phyloP scores from a whole-genome alignment of 2,329 filamentous ascomycete genomes.

The Orbilia brochopaga region DNA sequence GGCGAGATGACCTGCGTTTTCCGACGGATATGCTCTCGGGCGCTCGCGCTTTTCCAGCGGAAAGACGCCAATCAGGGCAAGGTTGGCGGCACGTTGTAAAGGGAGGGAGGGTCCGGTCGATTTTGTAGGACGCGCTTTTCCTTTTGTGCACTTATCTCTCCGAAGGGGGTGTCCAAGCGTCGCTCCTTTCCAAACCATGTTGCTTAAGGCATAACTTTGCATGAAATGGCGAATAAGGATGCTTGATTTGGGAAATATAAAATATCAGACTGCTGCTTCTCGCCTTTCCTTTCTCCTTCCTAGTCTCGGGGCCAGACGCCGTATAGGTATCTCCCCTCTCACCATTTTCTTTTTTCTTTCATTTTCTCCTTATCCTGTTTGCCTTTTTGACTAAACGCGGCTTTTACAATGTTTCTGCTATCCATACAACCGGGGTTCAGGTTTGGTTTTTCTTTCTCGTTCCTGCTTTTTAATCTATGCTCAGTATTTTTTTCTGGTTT shows the following conservation, averaged over 20 bases:
- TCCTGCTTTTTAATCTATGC: constrained; percentile 4
- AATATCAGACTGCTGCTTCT: constrained; percentile 32
- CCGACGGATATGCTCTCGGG: constrained; percentile 39
- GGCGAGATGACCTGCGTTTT: constrained; percentile 43
- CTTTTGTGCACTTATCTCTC: constrained; percentile 9
- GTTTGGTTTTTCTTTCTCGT: constrained; percentile 38
- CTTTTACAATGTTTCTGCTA: constrained; percentile 38
- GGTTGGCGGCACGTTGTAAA: background rate
- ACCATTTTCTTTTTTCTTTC: constrained; percentile 15
- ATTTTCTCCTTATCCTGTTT: constrained; percentile 8
- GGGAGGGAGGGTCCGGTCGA: background rate
- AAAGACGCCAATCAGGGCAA: constrained; percentile 27
- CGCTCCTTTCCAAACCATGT: constrained; percentile 14
- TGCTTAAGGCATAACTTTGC: constrained; percentile 43
- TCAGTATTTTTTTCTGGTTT: constrained; percentile 12
- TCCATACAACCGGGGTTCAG: constrained; percentile 51
- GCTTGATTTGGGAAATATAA: constrained; percentile 44
- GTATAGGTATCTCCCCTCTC: too few species aligned
- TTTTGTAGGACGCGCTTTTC: constrained; percentile 4
- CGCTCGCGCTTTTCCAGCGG: constrained; percentile 40
- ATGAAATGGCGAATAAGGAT: constrained; percentile 49
- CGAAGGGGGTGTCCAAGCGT: background rate
- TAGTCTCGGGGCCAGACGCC: too few species aligned
- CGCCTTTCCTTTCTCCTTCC: constrained; percentile 1
- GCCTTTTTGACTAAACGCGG: constrained; percentile 19